Conservation (phyloP, 1,139 yeast species). For the Hyphopichia wangnamkhiaoensis region DNA sequence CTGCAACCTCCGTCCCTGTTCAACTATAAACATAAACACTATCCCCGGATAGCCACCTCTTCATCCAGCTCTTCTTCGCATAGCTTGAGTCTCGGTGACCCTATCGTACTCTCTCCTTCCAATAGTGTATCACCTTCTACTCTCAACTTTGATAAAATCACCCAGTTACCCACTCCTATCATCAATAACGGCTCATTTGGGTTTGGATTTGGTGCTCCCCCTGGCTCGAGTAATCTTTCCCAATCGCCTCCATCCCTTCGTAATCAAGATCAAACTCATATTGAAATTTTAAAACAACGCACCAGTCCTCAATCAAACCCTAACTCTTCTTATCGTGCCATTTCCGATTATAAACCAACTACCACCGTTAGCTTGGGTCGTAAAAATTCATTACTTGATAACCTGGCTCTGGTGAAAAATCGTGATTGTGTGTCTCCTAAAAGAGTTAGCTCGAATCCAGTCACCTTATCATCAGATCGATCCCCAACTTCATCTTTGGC, state of each 20-base stretch:
- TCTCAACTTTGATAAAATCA: slow-evolving; percentile 55
- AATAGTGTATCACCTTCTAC: slow-evolving; percentile 16
- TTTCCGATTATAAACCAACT: slow-evolving; percentile 38
- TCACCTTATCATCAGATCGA: slow-evolving; percentile 11
- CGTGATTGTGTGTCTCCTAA: slow-evolving; percentile 9
- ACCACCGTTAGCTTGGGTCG: slow-evolving; percentile 17
- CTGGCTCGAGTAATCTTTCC: background rate
- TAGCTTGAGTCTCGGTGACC: slow-evolving; percentile 2
- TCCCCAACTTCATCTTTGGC: slow-evolving; percentile 1
- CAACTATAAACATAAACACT: too few relatives aligned
- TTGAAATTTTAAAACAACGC: slow-evolving; percentile 3
- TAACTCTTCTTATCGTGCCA: slow-evolving; percentile 23
- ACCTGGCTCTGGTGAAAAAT: slow-evolving; percentile 8
- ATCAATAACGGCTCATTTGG: slow-evolving; percentile 41
- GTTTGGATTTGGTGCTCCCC: slow-evolving; percentile 2
- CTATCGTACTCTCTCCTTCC: slow-evolving; percentile 1
- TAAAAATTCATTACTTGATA: slow-evolving; percentile 19
- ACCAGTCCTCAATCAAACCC: background rate
- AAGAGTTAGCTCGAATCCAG: slow-evolving; percentile 26
- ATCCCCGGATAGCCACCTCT: too few relatives aligned
- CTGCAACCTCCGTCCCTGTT: too few relatives aligned
- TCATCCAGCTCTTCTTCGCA: too few relatives aligned
- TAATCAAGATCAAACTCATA: slow-evolving; percentile 15
- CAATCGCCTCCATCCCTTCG: slow-evolving; percentile 6
- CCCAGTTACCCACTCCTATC: slow-evolving; percentile 61